Percentiles rank a stretch among this genome's conserved stretches.
phyloP scores from a whole-genome alignment of 2,329 filamentous ascomycete species.

The Leptoxyphium fumago region DNA sequence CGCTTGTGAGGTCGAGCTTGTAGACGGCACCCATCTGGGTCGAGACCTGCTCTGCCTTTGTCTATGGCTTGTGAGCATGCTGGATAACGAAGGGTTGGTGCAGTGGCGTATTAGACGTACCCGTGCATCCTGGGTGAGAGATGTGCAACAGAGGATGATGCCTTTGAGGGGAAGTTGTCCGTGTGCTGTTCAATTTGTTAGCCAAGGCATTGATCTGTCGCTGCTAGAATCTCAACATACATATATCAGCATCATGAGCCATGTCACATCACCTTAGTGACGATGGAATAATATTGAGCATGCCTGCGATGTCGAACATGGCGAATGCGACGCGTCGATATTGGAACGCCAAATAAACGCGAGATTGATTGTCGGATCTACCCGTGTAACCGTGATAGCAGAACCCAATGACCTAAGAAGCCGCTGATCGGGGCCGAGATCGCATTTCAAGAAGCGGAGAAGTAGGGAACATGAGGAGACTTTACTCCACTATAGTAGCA shows the following conservation, averaged over 20 bases:
- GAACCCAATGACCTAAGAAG: no score
- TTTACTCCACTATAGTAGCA: no score
- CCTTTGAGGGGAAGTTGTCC: conserved; percentile 44
- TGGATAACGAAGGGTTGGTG: not conserved
- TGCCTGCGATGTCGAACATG: no score
- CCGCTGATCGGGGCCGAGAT: no score
- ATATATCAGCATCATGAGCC: not conserved
- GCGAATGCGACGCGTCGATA: not conserved
- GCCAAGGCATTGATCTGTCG: not conserved
- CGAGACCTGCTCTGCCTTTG: conserved; percentile 40
- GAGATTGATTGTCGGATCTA: not conserved
- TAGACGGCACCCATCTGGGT: conserved; percentile 73
- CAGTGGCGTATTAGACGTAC: conserved; percentile 10
- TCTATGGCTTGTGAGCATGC: conserved; percentile 8
- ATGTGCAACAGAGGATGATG: conserved; percentile 20
- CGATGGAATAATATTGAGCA: no score
- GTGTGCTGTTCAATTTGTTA: not conserved
- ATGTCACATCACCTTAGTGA: not conserved
- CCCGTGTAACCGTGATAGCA: not conserved
- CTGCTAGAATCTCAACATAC: not conserved
- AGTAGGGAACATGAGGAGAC: no score
- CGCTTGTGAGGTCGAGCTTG: conserved; percentile 84
- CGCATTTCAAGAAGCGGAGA: no score
- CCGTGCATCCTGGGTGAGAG: conserved; percentile 18
- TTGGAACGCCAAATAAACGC: not conserved